Evolutionary conservation across 2,329 filamentous ascomycete genomes (phyloP), one percentile per base, ranked within the genome.

Genomic region (Xylariales sp.): DNA sequence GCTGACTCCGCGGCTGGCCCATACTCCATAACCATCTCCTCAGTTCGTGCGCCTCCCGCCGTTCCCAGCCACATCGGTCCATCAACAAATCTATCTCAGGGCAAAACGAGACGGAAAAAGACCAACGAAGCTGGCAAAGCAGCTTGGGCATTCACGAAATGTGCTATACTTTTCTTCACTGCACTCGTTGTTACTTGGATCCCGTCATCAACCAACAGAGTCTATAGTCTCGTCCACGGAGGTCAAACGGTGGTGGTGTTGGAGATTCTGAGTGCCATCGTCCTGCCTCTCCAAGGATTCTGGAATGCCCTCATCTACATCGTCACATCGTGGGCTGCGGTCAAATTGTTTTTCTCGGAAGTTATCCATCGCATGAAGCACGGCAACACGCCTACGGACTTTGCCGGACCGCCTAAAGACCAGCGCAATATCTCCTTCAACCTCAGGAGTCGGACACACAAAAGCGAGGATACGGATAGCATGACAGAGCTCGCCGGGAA

Each of bases 301-400:
- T 96, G 93, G 92, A 97, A 97, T 77, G 87, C 90, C 18, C 78
- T 92, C 65, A 93, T 97, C 72, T 97, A 96, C 79, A 80, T 89
- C 16, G 84, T 87, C 10, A 93, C 91, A 0, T 93, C 90, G 5
- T 87, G 89, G 83, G 80, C 86, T 57, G 90, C 90, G 0, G 90
- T 89, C 75, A 85, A 85, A 75, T 79, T 80, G 39, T 78, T 88
- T 34, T 79, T 80, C 32, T 76, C 78, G 5, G 82, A 83, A 58
- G 67, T 83, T 7, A 72, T 73, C 32, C 74, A 74, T 48, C 73
- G 71, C 30, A 70, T 73, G 28, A 61, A 71, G 71, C 60, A 18
- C 50, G 55, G 74, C 49, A 55, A 71, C 70, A 18, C 70, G 57
- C 61, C 71, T 55, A 55, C 72, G 60, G 62, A 74, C 71, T 32